phyloP scores from a whole-genome alignment of 2,329 filamentous ascomycete species.

The Claviceps sp. region DNA sequence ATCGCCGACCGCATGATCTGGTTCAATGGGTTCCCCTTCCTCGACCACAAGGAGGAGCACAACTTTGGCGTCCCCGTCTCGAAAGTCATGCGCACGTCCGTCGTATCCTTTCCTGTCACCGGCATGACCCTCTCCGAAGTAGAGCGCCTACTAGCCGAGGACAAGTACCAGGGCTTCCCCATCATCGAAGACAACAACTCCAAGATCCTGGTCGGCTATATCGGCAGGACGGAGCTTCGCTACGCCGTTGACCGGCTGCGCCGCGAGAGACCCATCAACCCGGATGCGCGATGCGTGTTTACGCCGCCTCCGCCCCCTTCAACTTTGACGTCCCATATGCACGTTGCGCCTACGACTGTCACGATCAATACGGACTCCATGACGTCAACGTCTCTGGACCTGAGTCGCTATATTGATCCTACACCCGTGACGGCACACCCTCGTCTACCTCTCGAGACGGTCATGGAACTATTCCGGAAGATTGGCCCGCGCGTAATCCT shows the following conservation, averaged over 20 bases:
- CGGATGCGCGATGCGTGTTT: conserved; percentile 63
- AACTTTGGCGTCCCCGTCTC: conserved; percentile 92
- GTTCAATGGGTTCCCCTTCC: conserved; percentile 93
- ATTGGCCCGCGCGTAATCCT: conserved; percentile 90
- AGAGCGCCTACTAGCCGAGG: conserved; percentile 62
- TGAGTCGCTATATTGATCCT: conserved; percentile 76
- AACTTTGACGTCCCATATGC: conserved; percentile 17
- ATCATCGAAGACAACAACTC: conserved; percentile 63
- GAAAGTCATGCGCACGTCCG: conserved; percentile 69
- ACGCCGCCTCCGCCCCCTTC: conserved; percentile 25
- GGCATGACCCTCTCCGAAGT: conserved; percentile 66
- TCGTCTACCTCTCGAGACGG: conserved; percentile 80
- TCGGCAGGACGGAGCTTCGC: conserved; percentile 79
- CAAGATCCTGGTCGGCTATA: conserved; percentile 74
- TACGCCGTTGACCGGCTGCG: conserved; percentile 79
- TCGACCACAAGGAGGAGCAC: conserved; percentile 96
- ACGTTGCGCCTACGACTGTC: conserved; percentile 29
- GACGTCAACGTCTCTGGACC: conserved; percentile 52
- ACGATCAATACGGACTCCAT: conserved; percentile 46
- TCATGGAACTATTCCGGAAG: conserved; percentile 98
- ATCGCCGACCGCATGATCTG: conserved; percentile 98
- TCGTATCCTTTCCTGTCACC: conserved; percentile 59
- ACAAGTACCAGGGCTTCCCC: conserved; percentile 84
- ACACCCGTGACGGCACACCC: conserved; percentile 88
- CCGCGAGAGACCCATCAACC: conserved; percentile 52